These are phyloP conservation scores for Juncus effusus DNA, from an alignment of 176 grass and related monocot genomes.

Conservation along the genomic window DNA sequence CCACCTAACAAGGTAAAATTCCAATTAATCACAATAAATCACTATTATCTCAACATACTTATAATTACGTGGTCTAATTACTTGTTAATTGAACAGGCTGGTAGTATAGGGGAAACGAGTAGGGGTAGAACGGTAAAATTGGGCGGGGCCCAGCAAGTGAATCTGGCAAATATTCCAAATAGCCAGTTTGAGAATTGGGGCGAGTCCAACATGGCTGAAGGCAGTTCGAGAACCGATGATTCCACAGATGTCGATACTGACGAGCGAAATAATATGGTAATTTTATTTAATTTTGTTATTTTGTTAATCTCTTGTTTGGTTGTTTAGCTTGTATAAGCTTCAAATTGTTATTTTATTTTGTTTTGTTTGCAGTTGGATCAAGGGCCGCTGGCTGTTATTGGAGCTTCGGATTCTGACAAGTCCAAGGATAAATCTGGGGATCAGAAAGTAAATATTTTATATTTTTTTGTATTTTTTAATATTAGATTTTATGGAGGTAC, in stretches of 20 bases:
- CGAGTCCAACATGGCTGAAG: slow-evolving; percentile 50
- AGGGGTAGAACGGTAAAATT: not conserved
- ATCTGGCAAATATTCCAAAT: slow-evolving; percentile 19
- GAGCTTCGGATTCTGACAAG: slow-evolving; percentile 40
- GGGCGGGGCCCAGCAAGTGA: not conserved
- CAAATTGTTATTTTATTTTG: slow-evolving; percentile 18
- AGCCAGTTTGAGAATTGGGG: slow-evolving; percentile 33
- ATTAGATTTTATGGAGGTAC: slow-evolving; percentile 7
- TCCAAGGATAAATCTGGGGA: slow-evolving; percentile 49
- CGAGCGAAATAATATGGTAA: slow-evolving; percentile 54
- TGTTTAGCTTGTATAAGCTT: not conserved
- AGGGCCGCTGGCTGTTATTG: slow-evolving; percentile 22
- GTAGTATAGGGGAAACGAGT: too few species aligned
- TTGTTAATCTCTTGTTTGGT: not conserved
- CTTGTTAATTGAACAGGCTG: too few species aligned
- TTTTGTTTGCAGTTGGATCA: slow-evolving; percentile 44
- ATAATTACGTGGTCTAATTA: too few species aligned
- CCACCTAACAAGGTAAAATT: slow-evolving; percentile 21
- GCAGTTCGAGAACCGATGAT: slow-evolving; percentile 63
- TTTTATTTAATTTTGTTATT: not conserved
- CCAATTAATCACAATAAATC: not conserved
- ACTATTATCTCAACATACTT: too few species aligned
- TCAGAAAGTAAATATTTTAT: slow-evolving; percentile 41
- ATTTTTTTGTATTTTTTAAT: not conserved
- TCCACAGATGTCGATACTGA: slow-evolving; percentile 64